Evolutionary conservation across 768 basidiomycete genomes (phyloP).

Genomic region (Pleurotus djamor): DNA sequence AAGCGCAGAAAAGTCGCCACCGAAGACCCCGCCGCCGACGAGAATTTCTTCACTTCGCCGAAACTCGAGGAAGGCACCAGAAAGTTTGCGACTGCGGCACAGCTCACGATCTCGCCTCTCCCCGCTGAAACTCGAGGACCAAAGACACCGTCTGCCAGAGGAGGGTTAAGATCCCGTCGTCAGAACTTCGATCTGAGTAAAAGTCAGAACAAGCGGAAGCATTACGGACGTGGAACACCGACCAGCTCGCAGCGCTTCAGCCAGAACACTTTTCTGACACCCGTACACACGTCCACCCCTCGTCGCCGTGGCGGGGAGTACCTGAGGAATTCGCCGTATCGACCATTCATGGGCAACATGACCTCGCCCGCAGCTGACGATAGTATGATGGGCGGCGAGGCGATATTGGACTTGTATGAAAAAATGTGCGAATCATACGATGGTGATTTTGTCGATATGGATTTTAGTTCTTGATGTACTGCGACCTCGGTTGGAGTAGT

Average conservation of each 20-base stretch:
- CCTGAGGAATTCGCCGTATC: not conserved
- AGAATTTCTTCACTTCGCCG: not conserved
- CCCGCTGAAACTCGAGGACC: not conserved
- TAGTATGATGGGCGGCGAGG: not conserved
- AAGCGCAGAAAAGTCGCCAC: slow-evolving; percentile 1
- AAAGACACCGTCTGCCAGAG: not conserved
- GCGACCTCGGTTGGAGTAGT: too few relatives aligned
- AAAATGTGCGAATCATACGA: slow-evolving; percentile 6
- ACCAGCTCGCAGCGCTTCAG: not conserved
- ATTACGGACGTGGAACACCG: not conserved
- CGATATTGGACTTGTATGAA: not conserved
- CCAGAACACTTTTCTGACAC: not conserved
- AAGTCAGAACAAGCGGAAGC: not conserved
- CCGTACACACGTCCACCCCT: not conserved
- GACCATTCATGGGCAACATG: not conserved
- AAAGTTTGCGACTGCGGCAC: not conserved
- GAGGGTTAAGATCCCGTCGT: not conserved
- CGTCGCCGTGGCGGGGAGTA: not conserved
- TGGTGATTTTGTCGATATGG: slow-evolving; percentile 6
- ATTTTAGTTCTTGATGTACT: not conserved
- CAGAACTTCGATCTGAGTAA: not conserved
- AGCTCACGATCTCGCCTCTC: not conserved
- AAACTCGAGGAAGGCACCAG: not conserved
- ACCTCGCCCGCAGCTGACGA: not conserved
- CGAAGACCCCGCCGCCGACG: not conserved